These are phyloP conservation scores for Xylaria sp. DNA, from an alignment of 2,329 filamentous ascomycete species.

Conservation along the genomic window DNA sequence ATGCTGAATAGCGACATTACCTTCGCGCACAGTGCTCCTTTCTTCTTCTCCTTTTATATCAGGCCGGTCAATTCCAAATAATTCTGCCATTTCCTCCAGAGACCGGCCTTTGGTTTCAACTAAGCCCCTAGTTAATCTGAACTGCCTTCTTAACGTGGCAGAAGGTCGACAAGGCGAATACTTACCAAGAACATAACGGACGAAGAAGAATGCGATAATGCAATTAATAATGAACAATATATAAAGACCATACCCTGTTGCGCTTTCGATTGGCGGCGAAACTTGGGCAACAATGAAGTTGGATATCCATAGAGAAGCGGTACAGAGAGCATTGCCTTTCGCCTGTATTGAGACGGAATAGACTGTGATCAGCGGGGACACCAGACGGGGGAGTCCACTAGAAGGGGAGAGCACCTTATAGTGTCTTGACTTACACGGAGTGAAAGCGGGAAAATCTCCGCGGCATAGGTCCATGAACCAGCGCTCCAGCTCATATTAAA, in stretches of 20 bases:
- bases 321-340: conserved; percentile 49
- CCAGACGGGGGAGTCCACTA: no score
- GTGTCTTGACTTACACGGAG: conserved; percentile 42
- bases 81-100: conserved; percentile 43
- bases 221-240: conserved; percentile 45
- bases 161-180: not conserved
- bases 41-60: conserved; percentile 31
- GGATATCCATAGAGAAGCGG: conserved; percentile 49
- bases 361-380: not conserved
- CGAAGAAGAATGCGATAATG: conserved; percentile 46
- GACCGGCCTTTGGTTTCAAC: conserved; percentile 36
- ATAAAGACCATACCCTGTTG: conserved; percentile 47
- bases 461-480: conserved; percentile 49
- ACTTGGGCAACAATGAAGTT: conserved; percentile 45
- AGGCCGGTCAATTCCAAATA: conserved; percentile 41
- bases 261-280: conserved; percentile 44
- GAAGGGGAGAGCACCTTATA: not conserved
- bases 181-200: conserved; percentile 45
- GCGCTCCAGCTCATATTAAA: conserved; percentile 51
- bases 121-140: conserved; percentile 9
- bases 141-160: not conserved
- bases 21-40: conserved; percentile 35
- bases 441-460: conserved; percentile 49
- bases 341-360: conserved; percentile 36
- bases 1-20: conserved; percentile 19